A percentile compares a stretch with the other conserved stretches of the same genome.
phyloP scores from a whole-genome alignment of 257 asterid genomes.

The Datura wrightii region DNA sequence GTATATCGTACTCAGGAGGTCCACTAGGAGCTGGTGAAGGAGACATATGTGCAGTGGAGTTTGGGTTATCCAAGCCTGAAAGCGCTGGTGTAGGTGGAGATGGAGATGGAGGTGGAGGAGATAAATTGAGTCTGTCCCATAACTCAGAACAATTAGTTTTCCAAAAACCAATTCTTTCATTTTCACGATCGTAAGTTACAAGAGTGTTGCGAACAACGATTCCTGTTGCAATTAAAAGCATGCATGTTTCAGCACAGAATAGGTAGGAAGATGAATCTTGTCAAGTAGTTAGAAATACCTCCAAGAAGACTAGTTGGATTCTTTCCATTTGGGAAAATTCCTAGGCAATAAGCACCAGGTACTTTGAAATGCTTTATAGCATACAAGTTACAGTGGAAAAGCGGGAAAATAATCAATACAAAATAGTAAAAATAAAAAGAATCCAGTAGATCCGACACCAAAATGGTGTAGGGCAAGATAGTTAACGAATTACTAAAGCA shows the following conservation, averaged over 20 bases:
- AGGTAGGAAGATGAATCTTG: constrained; percentile 19
- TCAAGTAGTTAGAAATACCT: constrained; percentile 54
- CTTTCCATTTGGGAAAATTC: constrained; percentile 94
- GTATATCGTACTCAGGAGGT: constrained; percentile 47
- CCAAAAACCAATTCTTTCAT: constrained; percentile 91
- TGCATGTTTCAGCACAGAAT: neutral
- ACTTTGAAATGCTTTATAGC: constrained; percentile 80
- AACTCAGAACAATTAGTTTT: constrained; percentile 93
- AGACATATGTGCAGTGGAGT: constrained; percentile 47
- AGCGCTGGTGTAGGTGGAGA: constrained; percentile 44
- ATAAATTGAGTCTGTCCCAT: constrained; percentile 78
- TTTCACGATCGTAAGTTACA: constrained; percentile 91
- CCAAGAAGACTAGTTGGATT: constrained; percentile 98
- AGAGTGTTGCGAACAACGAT: constrained; percentile 93
- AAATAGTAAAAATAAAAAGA: constrained; percentile 25
- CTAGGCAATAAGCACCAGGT: constrained; percentile 95
- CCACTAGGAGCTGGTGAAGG: constrained; percentile 67
- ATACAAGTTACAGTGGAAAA: constrained; percentile 25
- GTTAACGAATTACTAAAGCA: constrained; percentile 25
- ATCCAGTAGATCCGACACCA: neutral
- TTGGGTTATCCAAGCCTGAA: constrained; percentile 40
- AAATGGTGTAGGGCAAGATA: neutral
- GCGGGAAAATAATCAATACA: constrained; percentile 32
- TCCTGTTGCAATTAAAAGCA: constrained; percentile 50
- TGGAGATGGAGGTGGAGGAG: constrained; percentile 35